These are phyloP conservation scores for Boletus sp. DNA, from an alignment of 768 basidiomycete genomes.

Conservation along the genomic window DNA sequence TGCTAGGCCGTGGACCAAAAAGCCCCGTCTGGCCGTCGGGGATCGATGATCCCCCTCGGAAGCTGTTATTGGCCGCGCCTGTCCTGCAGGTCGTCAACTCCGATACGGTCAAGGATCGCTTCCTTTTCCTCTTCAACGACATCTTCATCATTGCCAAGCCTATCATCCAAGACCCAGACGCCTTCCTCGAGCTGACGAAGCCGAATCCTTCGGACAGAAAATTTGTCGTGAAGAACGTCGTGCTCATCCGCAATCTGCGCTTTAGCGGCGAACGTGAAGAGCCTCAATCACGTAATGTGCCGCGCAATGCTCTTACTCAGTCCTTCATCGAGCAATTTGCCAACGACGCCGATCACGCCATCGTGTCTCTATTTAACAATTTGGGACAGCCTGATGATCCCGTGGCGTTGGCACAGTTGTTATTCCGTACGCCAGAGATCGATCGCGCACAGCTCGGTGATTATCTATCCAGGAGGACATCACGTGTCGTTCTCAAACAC, in stretches of 20 bases:
- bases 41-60: slow-evolving; percentile 85
- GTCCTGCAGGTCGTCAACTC: slow-evolving; percentile 93
- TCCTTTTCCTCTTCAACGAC: slow-evolving; percentile 96
- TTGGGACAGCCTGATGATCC: slow-evolving; percentile 62
- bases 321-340: slow-evolving; percentile 79
- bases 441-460: slow-evolving; percentile 82
- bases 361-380: slow-evolving; percentile 65
- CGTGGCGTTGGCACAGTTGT: slow-evolving; percentile 67
- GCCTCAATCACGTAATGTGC: slow-evolving; percentile 44
- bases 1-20: slow-evolving; percentile 59
- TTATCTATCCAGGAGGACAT: slow-evolving; percentile 73
- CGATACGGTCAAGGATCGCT: slow-evolving; percentile 93
- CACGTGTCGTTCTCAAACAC: slow-evolving; percentile 73
- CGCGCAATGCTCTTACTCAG: slow-evolving; percentile 62
- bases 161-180: slow-evolving; percentile 65
- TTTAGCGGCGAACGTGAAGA: slow-evolving; percentile 72
- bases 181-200: slow-evolving; percentile 55
- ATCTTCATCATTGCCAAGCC: slow-evolving; percentile 93
- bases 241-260: slow-evolving; percentile 67
- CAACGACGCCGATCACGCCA: slow-evolving; percentile 77
- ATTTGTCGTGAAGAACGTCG: slow-evolving; percentile 88
- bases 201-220: slow-evolving; percentile 63
- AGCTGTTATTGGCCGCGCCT: slow-evolving; percentile 78
- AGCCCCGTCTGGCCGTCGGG: slow-evolving; percentile 59
- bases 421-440: slow-evolving; percentile 82